Evolutionary conservation across 306 rosid genomes (phyloP).

Genomic region (Malus orientalis): DNA sequence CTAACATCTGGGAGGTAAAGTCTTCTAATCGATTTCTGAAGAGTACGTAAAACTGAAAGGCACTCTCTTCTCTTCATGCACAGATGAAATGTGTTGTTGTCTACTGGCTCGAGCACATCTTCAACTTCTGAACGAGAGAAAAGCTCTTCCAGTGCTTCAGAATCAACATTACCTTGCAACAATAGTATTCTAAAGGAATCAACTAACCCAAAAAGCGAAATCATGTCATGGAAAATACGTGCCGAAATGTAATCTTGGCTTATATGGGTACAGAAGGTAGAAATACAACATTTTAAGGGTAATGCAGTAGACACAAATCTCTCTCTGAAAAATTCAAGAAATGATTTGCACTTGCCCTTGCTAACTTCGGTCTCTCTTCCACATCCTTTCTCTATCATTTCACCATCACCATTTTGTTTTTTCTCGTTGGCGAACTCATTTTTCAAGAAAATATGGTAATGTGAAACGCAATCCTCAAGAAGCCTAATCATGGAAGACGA

Average conservation of each 20-base stretch:
- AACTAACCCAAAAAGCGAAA: constrained; percentile 15
- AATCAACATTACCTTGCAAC: constrained; percentile 21
- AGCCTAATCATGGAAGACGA: constrained; percentile 39
- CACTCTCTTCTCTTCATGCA: constrained; percentile 27
- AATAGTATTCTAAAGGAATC: constrained; percentile 28
- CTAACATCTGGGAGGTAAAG: constrained; percentile 24
- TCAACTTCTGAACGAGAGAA: constrained; percentile 19
- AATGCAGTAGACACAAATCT: constrained; percentile 22
- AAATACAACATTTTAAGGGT: constrained; percentile 26
- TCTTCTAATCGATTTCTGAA: constrained; percentile 23
- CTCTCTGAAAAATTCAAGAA: constrained; percentile 47
- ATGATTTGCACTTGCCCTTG: constrained; percentile 17
- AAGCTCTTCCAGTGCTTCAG: constrained; percentile 28
- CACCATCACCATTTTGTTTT: neutral
- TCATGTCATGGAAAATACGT: constrained; percentile 20
- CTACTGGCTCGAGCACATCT: neutral
- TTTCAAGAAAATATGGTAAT: constrained; percentile 29
- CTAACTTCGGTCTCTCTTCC: constrained; percentile 8
- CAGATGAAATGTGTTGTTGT: constrained; percentile 8
- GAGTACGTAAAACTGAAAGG: constrained; percentile 23
- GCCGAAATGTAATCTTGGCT: constrained; percentile 28
- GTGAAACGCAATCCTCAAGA: constrained; percentile 46
- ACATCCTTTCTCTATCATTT: neutral
- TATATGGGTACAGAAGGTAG: constrained; percentile 35
- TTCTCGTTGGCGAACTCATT: constrained; percentile 19